Evolutionary conservation across 2,329 filamentous ascomycete species (phyloP), one percentile per base, ranked within the genome.

Genomic region (Coleophoma eucalyptorum): DNA sequence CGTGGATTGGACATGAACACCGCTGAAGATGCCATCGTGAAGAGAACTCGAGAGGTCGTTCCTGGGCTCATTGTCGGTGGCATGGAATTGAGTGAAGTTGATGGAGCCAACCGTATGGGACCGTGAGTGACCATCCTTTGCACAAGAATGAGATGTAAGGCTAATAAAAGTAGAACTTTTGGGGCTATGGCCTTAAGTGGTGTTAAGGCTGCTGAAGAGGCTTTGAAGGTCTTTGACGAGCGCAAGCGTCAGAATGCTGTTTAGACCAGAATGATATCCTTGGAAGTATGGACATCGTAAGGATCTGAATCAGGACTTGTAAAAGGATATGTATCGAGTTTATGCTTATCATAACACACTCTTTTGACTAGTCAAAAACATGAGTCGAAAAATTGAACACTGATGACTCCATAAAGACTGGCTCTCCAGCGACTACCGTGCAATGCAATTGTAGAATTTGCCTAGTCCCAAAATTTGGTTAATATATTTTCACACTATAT

Each of bases 11-110:
- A 97, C 70, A 97, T 96, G 91, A 89, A 91, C 72, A 75, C 78
- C 2, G 91, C 91, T 42, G 91, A 97, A 70, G 91, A 97, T 62
- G 90, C 91, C 44, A 96, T 97, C 61, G 91, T 96, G 67, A 96
- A 94, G 78, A 79, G 87, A 59, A 96, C 91, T 6, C 84, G 91
- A 54, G 91, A 96, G 76, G 80, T 97, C 53, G 84, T 91, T 13
- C 90, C 90, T 5, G 91, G 92, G 26, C 75, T 97, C 57, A 90
- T 96, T 62, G 87, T 95, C n/a, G 92, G 91, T 48, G 92, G 91
- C 37, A 97, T 97, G 91, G 91, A 96, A 71, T 76, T 96, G 59
- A 89, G 85, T 52, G 91, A 96, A 72, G 84, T 96, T 32, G 91
- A 96, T 64, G 91, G 90, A 16, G 89, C 90, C 55, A 95, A 95